Base-by-base conservation (phyloP, 768 basidiomycete genomes). In the Epithele typhae region DNA sequence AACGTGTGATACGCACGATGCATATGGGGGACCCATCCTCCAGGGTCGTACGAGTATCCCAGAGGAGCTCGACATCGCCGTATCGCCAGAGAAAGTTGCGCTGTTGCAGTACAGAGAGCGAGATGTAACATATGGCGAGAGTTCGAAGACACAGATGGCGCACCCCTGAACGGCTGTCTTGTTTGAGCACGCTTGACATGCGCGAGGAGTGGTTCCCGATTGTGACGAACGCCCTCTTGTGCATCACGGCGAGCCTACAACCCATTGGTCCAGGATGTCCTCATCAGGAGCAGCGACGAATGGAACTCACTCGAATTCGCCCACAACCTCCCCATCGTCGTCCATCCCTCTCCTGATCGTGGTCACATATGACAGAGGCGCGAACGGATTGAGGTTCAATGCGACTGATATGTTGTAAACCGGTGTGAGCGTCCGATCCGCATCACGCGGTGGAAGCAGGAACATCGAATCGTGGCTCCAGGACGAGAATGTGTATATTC, bases 1-100 rank as follows among this genome's bases (percentile, higher is more conserved):
- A 22, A 37, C 25, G 21, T n/a, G n/a, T n/a, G 37, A 37, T 21
- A 65, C 72, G 38, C 40, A 73, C 72, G 43, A 77, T 68, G 56
- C 73, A 75, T 67, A 73, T 65, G 0, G 71, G 70, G 0, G 70
- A 73, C 15, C 75, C 74, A 43, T 77, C 73, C 25, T 73, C 71
- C 2, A 74, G 61, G 1, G 61, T 66, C 2, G 63, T 61, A 0
- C 70, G 67, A 53, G 73, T 75, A 48, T 77, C 73, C 75, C 75
- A 77, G 22, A 67, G 69, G 3, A 77, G 45, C 6, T 61, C 51
- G n/a, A 68, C 60, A 12, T 61, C 56, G 15, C 54, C 59, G 37
- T 69, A 63, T 18, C 58, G 56, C 74, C 75, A 77, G 40, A 60
- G 61, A 59, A 71, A 75, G 45, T 70, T 66, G 41, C 65, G 60